Evolutionary conservation across 2,329 filamentous ascomycete species (phyloP).

Genomic region (Apiospora saccharicola): DNA sequence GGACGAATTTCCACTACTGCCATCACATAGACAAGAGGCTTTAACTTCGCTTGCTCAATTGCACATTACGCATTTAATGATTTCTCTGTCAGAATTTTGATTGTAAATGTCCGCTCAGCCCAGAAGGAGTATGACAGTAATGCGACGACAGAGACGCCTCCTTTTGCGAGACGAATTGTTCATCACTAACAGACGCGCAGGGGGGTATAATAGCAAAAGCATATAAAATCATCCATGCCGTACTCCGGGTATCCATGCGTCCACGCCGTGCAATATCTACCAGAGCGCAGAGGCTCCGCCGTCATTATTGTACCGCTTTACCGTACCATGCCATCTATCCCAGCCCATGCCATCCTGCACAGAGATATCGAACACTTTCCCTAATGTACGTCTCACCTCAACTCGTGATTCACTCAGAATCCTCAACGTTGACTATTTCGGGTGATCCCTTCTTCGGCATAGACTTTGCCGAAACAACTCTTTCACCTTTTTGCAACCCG

Average conservation of each 20-base stretch:
- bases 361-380: neutral
- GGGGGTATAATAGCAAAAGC: slow-evolving; percentile 22
- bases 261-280: slow-evolving; percentile 18
- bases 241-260: slow-evolving; percentile 13
- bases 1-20: neutral
- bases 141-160: neutral
- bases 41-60: neutral
- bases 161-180: neutral
- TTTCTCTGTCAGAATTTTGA: neutral
- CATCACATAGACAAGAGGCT: neutral
- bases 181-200: neutral
- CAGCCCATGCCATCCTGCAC: neutral
- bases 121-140: neutral
- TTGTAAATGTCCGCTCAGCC: neutral
- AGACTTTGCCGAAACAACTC: neutral
- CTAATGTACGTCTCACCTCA: neutral
- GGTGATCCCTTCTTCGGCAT: neutral
- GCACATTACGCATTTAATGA: neutral
- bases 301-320: neutral
- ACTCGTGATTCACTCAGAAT: neutral
- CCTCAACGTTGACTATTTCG: neutral
- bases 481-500: neutral
- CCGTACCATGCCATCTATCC: neutral
- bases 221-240: slow-evolving; percentile 15
- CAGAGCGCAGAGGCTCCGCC: neutral